Conservation (phyloP, 106 monocot species). For the Acorus calamus region DNA sequence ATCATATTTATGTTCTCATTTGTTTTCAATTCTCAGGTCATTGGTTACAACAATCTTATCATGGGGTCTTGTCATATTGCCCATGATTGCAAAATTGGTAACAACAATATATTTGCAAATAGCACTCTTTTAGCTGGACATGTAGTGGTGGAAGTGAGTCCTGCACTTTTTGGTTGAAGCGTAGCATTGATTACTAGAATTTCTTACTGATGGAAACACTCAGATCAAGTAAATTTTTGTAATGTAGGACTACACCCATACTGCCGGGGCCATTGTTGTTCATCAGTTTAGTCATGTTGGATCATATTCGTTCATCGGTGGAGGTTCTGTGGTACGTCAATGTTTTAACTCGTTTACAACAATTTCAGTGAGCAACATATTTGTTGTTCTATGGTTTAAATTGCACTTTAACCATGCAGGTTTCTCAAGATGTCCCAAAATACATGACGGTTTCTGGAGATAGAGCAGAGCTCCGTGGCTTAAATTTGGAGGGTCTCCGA, state of each 20-base stretch:
- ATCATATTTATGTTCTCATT: constrained; percentile 4
- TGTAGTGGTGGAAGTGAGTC: constrained; percentile 73
- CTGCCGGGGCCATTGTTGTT: constrained; percentile 63
- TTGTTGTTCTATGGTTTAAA: background rate
- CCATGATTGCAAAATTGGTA: constrained; percentile 94
- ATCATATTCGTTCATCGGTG: constrained; percentile 81
- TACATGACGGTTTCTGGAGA: constrained; percentile 91
- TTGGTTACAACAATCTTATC: constrained; percentile 84
- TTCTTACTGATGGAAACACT: too few species aligned
- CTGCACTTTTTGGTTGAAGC: background rate
- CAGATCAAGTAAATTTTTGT: too few species aligned
- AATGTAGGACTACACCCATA: constrained; percentile 62
- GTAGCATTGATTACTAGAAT: too few species aligned
- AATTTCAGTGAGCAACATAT: background rate
- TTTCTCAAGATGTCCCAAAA: constrained; percentile 89
- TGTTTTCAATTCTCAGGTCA: constrained; percentile 41
- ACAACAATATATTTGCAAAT: constrained; percentile 86
- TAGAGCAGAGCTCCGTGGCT: constrained; percentile 82
- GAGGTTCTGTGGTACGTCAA: constrained; percentile 76
- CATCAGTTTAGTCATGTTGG: constrained; percentile 98
- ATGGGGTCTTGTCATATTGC: constrained; percentile 97
- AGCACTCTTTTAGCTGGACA: constrained; percentile 82
- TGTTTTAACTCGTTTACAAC: background rate
- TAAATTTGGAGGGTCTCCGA: constrained; percentile 77
- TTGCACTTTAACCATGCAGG: constrained; percentile 19